Conservation (phyloP, 2,329 filamentous ascomycete genomes). For the Salinomyces thailandicus region DNA sequence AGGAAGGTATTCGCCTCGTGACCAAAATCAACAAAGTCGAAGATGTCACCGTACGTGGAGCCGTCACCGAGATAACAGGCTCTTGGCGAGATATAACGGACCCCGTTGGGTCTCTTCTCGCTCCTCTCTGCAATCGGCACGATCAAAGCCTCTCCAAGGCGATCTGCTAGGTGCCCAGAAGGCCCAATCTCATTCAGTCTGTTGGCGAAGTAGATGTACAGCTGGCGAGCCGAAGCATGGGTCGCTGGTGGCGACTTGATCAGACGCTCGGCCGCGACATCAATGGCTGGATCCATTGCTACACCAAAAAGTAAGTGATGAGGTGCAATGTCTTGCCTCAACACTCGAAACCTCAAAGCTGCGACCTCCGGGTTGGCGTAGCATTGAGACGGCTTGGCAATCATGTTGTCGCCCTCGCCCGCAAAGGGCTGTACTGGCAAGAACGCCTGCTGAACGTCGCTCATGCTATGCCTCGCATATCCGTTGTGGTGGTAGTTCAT, state of each 20-base stretch:
- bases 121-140: slow-evolving; percentile 49
- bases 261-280: slow-evolving; percentile 63
- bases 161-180: slow-evolving; percentile 45
- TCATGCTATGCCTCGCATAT: slow-evolving; percentile 57
- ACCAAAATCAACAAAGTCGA: slow-evolving; percentile 95
- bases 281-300: slow-evolving; percentile 66
- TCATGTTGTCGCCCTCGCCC: slow-evolving; percentile 29
- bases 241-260: slow-evolving; percentile 61
- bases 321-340: slow-evolving; percentile 63
- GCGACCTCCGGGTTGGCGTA: slow-evolving; percentile 71
- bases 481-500: slow-evolving; percentile 66
- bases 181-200: slow-evolving; percentile 61
- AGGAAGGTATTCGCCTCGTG: slow-evolving; percentile 79
- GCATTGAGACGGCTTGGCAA: slow-evolving; percentile 65
- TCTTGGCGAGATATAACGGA: slow-evolving; percentile 55
- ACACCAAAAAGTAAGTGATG: slow-evolving; percentile 85
- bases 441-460: slow-evolving; percentile 34
- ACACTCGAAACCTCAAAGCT: slow-evolving; percentile 68
- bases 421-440: slow-evolving; percentile 70
- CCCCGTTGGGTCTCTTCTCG: slow-evolving; percentile 18
- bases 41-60: slow-evolving; percentile 73
- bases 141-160: slow-evolving; percentile 55
- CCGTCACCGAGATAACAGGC: slow-evolving; percentile 69
- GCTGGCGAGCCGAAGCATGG: slow-evolving; percentile 52
- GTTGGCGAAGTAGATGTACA: slow-evolving; percentile 77